A percentile compares a stretch with the other conserved stretches of the same genome.
phyloP scores from a whole-genome alignment of 108 stramenopile genomes.

The Chaetoceros tenuissimus region DNA sequence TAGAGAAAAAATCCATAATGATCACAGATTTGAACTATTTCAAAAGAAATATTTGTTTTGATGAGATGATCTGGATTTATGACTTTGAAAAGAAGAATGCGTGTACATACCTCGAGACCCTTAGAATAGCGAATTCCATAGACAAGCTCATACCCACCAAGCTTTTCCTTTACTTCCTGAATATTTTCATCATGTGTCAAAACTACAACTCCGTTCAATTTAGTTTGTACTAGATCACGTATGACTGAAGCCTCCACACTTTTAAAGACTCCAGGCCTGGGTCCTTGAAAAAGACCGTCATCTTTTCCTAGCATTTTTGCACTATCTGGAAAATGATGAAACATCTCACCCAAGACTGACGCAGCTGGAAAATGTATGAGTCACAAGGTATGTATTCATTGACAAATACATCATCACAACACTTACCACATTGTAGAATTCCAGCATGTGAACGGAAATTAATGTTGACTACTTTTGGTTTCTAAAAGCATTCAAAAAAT shows the following conservation, averaged over 20 bases:
- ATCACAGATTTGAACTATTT: constrained; percentile 52
- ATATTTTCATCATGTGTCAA: constrained; percentile 29
- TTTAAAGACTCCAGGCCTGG: constrained; percentile 36
- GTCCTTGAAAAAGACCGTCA: constrained; percentile 36
- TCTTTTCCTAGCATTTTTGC: constrained; percentile 35
- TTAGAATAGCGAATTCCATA: constrained; percentile 40
- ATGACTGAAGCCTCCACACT: constrained; percentile 9
- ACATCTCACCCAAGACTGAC: constrained; percentile 27
- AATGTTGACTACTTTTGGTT: too few species aligned
- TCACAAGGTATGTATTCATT: constrained; percentile 29
- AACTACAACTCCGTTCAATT: constrained; percentile 22
- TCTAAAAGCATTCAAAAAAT: too few species aligned
- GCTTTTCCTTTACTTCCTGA: constrained; percentile 2
- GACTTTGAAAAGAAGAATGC: too few species aligned
- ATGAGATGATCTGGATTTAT: too few species aligned
- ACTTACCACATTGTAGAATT: too few species aligned
- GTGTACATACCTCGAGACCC: too few species aligned
- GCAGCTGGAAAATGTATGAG: constrained; percentile 38
- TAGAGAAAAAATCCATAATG: constrained; percentile 42
- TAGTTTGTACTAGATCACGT: constrained; percentile 9
- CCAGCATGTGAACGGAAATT: too few species aligned
- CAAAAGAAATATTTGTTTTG: too few species aligned
- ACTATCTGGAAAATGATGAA: constrained; percentile 24
- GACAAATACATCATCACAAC: too few species aligned
- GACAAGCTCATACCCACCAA: constrained; percentile 19